Conservation (phyloP, 192 early-diverging fungal genomes). For the Piromyces finnis region DNA sequence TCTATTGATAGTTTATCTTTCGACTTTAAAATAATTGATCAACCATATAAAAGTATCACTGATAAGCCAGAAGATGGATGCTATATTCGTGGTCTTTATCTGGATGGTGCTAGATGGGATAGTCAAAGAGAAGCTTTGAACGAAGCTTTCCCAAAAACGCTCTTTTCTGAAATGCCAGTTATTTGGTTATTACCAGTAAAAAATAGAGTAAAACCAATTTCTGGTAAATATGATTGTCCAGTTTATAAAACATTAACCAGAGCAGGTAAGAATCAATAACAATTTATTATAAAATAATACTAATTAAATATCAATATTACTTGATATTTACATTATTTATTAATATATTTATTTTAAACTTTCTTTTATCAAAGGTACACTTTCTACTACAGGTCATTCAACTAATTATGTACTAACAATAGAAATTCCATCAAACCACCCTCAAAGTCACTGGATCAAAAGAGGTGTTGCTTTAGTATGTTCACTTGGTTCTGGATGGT, state of each 20-base stretch:
- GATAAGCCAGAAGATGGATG: constrained; percentile 38
- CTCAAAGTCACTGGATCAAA: constrained; percentile 34
- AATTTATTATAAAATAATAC: too few species aligned
- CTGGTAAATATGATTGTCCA: constrained; percentile 22
- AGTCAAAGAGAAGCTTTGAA: constrained; percentile 10
- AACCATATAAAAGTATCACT: not conserved
- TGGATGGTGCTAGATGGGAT: constrained; percentile 44
- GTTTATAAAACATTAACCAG: constrained; percentile 39
- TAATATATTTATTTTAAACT: too few species aligned
- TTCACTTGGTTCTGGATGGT: not conserved
- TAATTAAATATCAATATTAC: too few species aligned
- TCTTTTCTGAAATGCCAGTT: constrained; percentile 39
- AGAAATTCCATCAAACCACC: constrained; percentile 28
- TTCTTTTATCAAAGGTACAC: too few species aligned
- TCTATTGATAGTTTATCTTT: constrained; percentile 33
- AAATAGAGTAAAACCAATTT: constrained; percentile 9
- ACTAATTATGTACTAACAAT: constrained; percentile 43
- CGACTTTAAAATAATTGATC: constrained; percentile 27
- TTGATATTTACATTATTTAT: too few species aligned
- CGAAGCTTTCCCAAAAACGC: constrained; percentile 30
- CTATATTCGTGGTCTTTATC: constrained; percentile 36
- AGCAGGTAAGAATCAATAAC: too few species aligned
- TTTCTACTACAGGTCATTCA: constrained; percentile 40
- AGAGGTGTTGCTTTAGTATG: constrained; percentile 27
- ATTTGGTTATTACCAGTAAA: constrained; percentile 35